phyloP scores from a whole-genome alignment of 805 yeast genomes.

The Starmerella powellii region DNA sequence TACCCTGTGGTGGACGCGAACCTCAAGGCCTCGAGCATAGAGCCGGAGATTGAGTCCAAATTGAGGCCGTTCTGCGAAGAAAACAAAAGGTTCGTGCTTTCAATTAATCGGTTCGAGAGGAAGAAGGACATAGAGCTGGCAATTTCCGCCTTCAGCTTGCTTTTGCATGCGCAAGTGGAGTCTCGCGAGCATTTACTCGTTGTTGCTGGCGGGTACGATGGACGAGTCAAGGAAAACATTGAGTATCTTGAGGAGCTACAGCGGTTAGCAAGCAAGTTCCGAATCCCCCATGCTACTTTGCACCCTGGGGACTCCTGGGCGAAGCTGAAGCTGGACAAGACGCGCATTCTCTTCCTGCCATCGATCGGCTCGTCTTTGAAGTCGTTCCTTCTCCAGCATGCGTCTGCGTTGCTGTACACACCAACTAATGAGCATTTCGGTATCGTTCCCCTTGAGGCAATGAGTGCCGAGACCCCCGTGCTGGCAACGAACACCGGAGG shows the following conservation, averaged over 20 bases:
- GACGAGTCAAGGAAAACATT: slow-evolving; percentile 61
- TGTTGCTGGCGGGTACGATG: slow-evolving; percentile 86
- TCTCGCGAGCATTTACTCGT: slow-evolving; percentile 37
- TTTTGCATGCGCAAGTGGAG: slow-evolving; percentile 29
- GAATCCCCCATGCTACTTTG: slow-evolving; percentile 38
- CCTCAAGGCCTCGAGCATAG: slow-evolving; percentile 18
- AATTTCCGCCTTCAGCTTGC: slow-evolving; percentile 47
- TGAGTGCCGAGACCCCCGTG: slow-evolving; percentile 73
- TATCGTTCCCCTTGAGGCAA: slow-evolving; percentile 92
- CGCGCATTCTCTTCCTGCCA: slow-evolving; percentile 62
- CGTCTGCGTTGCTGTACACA: slow-evolving; percentile 65
- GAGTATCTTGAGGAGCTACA: slow-evolving; percentile 54
- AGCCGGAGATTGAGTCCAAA: not conserved
- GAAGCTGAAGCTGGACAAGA: slow-evolving; percentile 18
- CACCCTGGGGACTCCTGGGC: slow-evolving; percentile 21
- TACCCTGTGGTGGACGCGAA: slow-evolving; percentile 65
- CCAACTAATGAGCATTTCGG: slow-evolving; percentile 94
- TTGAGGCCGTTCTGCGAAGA: slow-evolving; percentile 1
- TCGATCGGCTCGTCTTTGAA: slow-evolving; percentile 60
- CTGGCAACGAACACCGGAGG: slow-evolving; percentile 86
- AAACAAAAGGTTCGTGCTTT: slow-evolving; percentile 36
- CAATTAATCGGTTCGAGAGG: slow-evolving; percentile 80
- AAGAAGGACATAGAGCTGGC: slow-evolving; percentile 78
- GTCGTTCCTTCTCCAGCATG: slow-evolving; percentile 43
- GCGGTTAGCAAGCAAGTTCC: slow-evolving; percentile 35